These are phyloP conservation scores for Termitomyces eurrhizus DNA, from an alignment of 768 basidiomycete species.

Conservation along the genomic window DNA sequence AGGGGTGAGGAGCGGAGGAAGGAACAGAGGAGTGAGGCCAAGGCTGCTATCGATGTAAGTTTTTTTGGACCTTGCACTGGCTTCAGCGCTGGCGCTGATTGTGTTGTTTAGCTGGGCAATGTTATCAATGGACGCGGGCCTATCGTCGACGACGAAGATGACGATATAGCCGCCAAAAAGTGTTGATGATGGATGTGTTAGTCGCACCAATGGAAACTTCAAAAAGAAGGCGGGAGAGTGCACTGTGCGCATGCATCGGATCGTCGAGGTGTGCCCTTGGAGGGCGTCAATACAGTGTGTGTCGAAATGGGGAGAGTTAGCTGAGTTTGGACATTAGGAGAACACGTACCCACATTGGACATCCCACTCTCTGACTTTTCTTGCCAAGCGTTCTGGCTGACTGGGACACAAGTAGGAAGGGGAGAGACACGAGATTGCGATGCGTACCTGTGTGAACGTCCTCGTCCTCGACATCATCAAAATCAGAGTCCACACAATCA, in stretches of 20 bases:
- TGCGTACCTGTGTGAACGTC: background rate
- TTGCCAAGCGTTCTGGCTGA: background rate
- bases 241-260: conserved; percentile 85
- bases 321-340: too few relatives aligned
- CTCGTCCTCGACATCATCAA: background rate
- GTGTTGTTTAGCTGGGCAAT: conserved; percentile 64
- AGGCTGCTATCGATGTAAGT: conserved; percentile 83
- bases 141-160: conserved; percentile 50
- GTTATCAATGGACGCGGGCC: conserved; percentile 79
- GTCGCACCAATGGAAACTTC: conserved; percentile 71
- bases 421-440: too few relatives aligned
- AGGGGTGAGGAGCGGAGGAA: conserved; percentile 53
- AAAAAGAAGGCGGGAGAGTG: conserved; percentile 82
- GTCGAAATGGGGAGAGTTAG: background rate
- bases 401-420: too few relatives aligned
- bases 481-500: background rate
- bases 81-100: conserved; percentile 1
- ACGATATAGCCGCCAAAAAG: conserved; percentile 52
- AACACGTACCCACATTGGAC: conserved; percentile 68
- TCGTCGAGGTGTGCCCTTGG: conserved; percentile 83
- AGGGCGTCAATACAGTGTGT: conserved; percentile 75
- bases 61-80: conserved; percentile 8
- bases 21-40: conserved; percentile 81
- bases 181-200: conserved; percentile 57
- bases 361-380: conserved; percentile 84